Percentiles rank a stretch among this genome's conserved stretches.
phyloP scores from a whole-genome alignment of 2,329 filamentous ascomycete species.

The Zelopaecilomyces penicillatus region DNA sequence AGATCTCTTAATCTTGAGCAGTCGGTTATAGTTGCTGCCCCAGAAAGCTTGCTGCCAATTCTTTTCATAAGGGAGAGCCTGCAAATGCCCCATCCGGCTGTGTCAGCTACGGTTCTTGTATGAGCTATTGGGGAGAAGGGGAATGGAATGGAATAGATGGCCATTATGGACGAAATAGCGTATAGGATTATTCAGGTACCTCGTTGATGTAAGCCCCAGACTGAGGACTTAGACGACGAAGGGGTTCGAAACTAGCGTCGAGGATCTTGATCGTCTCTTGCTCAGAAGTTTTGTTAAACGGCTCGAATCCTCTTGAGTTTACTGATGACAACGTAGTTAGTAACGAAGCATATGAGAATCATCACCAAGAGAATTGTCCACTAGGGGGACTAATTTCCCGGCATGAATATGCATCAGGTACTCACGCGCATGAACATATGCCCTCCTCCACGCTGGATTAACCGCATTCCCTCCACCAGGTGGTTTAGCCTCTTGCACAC shows the following conservation, averaged over 20 bases:
- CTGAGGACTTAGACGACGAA: conserved; percentile 31
- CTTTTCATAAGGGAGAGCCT: conserved; percentile 29
- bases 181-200: conserved; percentile 18
- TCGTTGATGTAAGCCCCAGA: conserved; percentile 40
- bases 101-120: too few species aligned
- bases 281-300: conserved; percentile 24
- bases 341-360: background rate
- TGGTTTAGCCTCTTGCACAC: conserved; percentile 33
- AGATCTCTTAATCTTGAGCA: conserved; percentile 35
- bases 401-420: conserved; percentile 1
- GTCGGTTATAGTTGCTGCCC: conserved; percentile 35
- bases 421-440: conserved; percentile 34
- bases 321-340: conserved; percentile 12
- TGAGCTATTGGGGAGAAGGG: background rate
- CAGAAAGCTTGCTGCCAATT: conserved; percentile 34
- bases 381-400: background rate
- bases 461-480: conserved; percentile 38
- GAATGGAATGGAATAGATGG: rapidly evolving
- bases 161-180: background rate
- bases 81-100: rapidly evolving
- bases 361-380: too few species aligned
- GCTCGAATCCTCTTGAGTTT: conserved; percentile 17
- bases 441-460: conserved; percentile 42
- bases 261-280: conserved; percentile 18
- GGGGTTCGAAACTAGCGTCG: conserved; percentile 20